Evolutionary conservation across 2,329 filamentous ascomycete genomes (phyloP), one percentile per base, ranked within the genome.

Genomic region (Hypoxylon sp.): DNA sequence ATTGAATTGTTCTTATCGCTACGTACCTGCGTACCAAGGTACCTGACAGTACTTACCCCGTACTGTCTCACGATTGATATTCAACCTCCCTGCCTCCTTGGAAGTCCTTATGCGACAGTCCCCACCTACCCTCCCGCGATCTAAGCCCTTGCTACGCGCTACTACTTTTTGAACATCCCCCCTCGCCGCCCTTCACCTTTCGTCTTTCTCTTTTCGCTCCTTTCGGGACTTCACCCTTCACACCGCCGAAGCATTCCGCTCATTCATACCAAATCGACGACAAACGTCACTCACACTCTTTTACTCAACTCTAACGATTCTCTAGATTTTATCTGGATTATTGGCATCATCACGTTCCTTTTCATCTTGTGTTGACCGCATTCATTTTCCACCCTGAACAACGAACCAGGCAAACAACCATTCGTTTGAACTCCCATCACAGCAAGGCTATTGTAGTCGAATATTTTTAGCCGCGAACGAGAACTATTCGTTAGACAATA

Each of bases 331-430:
- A 51, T 60, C 63, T 61, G 49, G 59, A 62, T 58, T 59, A 57
- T 56, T 34, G 20, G 36, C 49, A 42, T 34, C 47, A 45, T 59
- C 55, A 58, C 65, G 52, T 61, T 67, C 64, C 54, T 64, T 64
- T 43, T 52, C n/a, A n/a, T 58, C 42, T 55, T 62, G 64, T 67
- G 65, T 67, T 66, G 64, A 67, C 64, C 67, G 62, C 66, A 66
- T 62, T 66, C 61, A 46, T 62, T 66, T 55, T 55, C 38, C 51
- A 48, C 47, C 40, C 42, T 40, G 46, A 42, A 20, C 32, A 34
- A 48, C n/a, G n/a, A n/a, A n/a, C 37, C 38, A 52, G 55, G 35
- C 42, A 54, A 55, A 58, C 37, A 53, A 32, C 37, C 46, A 50
- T 54, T 40, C 44, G 30, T 51, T 55, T 57, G 37, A 50, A 38